Base-by-base conservation (phyloP, 2,329 filamentous ascomycete genomes). In the Didymella exigua region DNA sequence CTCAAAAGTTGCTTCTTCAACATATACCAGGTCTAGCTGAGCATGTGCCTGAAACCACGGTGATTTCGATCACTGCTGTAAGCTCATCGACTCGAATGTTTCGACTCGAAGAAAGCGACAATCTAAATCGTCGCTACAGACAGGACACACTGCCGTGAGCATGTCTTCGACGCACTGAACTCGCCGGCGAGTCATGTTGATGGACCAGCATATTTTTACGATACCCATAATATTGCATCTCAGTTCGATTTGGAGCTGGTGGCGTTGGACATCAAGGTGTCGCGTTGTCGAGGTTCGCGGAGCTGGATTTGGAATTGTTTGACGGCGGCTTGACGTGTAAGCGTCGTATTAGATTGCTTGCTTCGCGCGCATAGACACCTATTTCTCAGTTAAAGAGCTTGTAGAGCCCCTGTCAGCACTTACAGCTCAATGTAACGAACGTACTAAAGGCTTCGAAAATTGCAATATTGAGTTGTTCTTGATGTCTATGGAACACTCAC, bases 1-100 rank as follows among this genome's bases (percentile, higher is more conserved):
- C 46, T 64, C 60, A 10, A 71, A 62, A 86, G 61, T 65, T 16
- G 19, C 38, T 10, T 48, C 40, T 13, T 34, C 62, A 6, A 58
- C 41, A 8, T 23, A 43, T n/a, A 13, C 33, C 11, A 31, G 21
- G 23, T 11, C 44, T 13, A 37, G 23, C 5, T 60, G 48, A 59
- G 36, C 5, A 29, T n/a, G 10, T 36, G 13, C 11, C 11, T 6
- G 29, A 4, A 11, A 33, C n/a, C 11, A 18, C 14, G 8, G 38
- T 41, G 27, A 31, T 27, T n/a, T 5, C 5, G 4, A 21, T 14
- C 11, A n/a, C 11, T 14, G 10, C 36, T 21, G 13, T 38, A 16
- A 23, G 36, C 36, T 38, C 13, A 23, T 24, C 36, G 11, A 33
- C n/a, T 11, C 6, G 21, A 44, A 16, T 11, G 11, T 5, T 16